Percentiles rank a stretch among this genome's conserved stretches.
These are phyloP conservation scores for Zymoseptoria crescenta DNA, from an alignment of 2,329 filamentous ascomycete genomes.

Conservation along the genomic window DNA sequence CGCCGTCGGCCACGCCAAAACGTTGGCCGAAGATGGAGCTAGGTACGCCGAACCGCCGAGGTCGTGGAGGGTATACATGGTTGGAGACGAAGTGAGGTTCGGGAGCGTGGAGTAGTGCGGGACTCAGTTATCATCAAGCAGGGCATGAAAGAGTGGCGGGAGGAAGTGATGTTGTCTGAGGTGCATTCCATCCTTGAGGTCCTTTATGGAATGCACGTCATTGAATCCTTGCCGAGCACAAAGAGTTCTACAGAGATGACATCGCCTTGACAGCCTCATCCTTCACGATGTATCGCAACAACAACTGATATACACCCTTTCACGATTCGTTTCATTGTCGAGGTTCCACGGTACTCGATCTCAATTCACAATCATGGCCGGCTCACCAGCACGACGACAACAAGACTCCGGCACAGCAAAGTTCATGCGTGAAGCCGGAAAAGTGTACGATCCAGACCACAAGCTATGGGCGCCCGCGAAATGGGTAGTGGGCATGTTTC, in stretches of 20 bases:
- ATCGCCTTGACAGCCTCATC: slow-evolving; percentile 2
- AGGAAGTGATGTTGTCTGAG: background rate
- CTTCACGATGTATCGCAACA: background rate
- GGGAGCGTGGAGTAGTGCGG: background rate
- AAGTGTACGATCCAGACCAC: slow-evolving; percentile 20
- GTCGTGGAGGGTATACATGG: background rate
- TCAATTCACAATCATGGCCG: slow-evolving; percentile 3
- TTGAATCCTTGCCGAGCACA: background rate
- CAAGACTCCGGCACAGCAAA: slow-evolving; percentile 14
- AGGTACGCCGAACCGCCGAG: background rate
- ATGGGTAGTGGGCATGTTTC: slow-evolving; percentile 21
- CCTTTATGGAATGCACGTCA: background rate
- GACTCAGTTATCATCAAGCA: background rate
- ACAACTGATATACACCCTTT: background rate
- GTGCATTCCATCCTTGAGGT: background rate
- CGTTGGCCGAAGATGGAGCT: background rate
- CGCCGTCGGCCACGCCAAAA: slow-evolving; percentile 1
- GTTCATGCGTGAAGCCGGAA: slow-evolving; percentile 21
- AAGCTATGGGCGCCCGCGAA: slow-evolving; percentile 21
- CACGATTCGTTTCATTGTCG: background rate
- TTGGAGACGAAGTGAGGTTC: background rate
- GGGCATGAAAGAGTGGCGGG: background rate
- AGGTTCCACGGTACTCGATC: background rate
- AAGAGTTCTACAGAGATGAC: background rate
- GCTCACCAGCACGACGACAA: slow-evolving; percentile 1